Conservation (phyloP, 2,329 filamentous ascomycete genomes). For the Calonectria pteridis region DNA sequence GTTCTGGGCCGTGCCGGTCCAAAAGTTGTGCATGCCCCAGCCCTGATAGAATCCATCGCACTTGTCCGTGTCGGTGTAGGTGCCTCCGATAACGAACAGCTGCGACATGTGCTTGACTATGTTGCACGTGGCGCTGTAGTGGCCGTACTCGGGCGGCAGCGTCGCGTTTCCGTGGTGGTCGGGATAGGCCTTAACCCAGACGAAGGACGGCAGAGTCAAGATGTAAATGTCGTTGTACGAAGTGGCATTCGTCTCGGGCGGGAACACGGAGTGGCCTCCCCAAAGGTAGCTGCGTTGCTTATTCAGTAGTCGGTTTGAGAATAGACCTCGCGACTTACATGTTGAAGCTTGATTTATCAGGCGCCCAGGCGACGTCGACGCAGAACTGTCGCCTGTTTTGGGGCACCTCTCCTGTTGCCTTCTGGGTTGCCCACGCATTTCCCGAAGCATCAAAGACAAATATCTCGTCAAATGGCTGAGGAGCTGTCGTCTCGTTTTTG, state of each 20-base stretch:
- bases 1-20: conserved; percentile 61
- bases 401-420: conserved; percentile 63
- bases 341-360: conserved; percentile 70
- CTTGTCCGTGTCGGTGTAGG: conserved; percentile 58
- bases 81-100: conserved; percentile 72
- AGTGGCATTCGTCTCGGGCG: conserved; percentile 44
- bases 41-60: conserved; percentile 59
- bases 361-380: conserved; percentile 67
- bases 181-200: conserved; percentile 67
- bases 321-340: conserved; percentile 54
- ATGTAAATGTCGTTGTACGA: conserved; percentile 67
- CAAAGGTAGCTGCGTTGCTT: conserved; percentile 61
- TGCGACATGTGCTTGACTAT: conserved; percentile 60
- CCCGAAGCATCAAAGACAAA: conserved; percentile 66
- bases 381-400: conserved; percentile 67
- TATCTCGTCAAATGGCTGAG: conserved; percentile 60
- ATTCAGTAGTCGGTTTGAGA: background rate
- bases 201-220: conserved; percentile 66
- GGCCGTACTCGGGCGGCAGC: conserved; percentile 52
- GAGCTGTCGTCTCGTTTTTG: conserved; percentile 5
- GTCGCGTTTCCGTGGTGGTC: conserved; percentile 47
- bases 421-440: conserved; percentile 31
- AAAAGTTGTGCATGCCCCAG: conserved; percentile 67
- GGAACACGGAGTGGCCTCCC: conserved; percentile 63
- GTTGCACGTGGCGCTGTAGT: conserved; percentile 68